Evolutionary conservation across 1,284 basidiomycete genomes (phyloP), one percentile per base, ranked within the genome.

Genomic region (Ustilago tritici): DNA sequence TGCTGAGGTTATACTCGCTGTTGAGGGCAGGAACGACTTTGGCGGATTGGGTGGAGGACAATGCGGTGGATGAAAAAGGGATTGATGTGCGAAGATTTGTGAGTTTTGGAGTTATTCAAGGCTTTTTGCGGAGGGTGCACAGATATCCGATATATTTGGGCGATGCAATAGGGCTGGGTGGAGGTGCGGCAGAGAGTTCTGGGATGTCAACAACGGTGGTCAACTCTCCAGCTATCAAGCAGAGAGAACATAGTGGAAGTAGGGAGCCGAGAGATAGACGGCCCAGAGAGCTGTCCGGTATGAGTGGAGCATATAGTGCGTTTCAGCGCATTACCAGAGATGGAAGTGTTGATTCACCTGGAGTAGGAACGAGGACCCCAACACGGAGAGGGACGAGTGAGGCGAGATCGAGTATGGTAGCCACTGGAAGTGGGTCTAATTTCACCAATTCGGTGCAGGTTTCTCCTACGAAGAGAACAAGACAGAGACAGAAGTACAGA

Each of bases 21-120:
- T 88, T 99, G n/a, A 91, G 91, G 70, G 91, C 93, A 0, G 94
- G 94, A 3, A 90, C 91, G 69, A 95, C 94, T 0, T 89, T 99
- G 3, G 90, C 91, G 53, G 91, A 94, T 58, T 99, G 97, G 96
- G 93, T 95, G 88, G 91, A 94, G 77, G 89, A 89, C 49, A 89
- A 94, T 81, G 88, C 92, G 7, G 66, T 83, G 15, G 79, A 83
- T 43, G 53, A 23, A 7, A 87, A 92, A 19, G 93, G 93, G 1
- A 92, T 99, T 64, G 97, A 99, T 85, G 90, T 94, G 9, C 90
- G 96, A 6, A 90, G 97, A 15, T 97, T 99, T 86, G 92, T 95
- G n/a, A 95, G 93, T 74, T 99, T 99, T 83, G 97, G 96, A 14
- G 93, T 98, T n/a, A 97, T 99, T 87, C 99, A 99, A 88, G 95